A percentile compares a stretch with the other conserved stretches of the same genome.
Conservation (phyloP, 495 filamentous ascomycete species). For the Hypomontagnella monticulosa region DNA sequence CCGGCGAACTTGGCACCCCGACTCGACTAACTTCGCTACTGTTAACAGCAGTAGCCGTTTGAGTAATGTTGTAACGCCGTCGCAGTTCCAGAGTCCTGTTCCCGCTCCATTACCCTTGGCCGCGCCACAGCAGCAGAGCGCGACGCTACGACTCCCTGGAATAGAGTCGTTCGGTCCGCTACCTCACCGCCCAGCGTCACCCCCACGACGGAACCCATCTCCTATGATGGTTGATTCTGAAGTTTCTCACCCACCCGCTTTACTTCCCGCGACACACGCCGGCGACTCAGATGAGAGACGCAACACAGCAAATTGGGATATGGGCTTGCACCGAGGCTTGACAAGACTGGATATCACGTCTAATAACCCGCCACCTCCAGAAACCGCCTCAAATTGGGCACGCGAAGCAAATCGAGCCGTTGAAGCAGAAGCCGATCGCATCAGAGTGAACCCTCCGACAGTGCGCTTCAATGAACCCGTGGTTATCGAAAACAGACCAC, state of each 20-base stretch:
- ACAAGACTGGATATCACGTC: slow-evolving; percentile 76
- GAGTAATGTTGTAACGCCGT: slow-evolving; percentile 63
- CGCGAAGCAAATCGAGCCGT: slow-evolving; percentile 60
- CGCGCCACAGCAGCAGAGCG: slow-evolving; percentile 46
- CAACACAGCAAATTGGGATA: slow-evolving; percentile 76
- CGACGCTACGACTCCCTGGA: slow-evolving; percentile 74
- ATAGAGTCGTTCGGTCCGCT: slow-evolving; percentile 90
- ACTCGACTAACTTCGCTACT: slow-evolving; percentile 64
- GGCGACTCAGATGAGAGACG: slow-evolving; percentile 66
- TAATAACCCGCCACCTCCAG: slow-evolving; percentile 63
- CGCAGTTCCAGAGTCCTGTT: slow-evolving; percentile 65
- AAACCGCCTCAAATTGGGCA: slow-evolving; percentile 63
- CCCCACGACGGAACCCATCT: slow-evolving; percentile 69
- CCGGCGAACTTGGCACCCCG: slow-evolving; percentile 89
- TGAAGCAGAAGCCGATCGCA: slow-evolving; percentile 57
- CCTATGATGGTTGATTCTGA: slow-evolving; percentile 74
- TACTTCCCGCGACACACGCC: slow-evolving; percentile 55
- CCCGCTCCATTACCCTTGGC: slow-evolving; percentile 65
- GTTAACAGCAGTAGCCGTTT: slow-evolving; percentile 51
- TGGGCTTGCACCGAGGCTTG: slow-evolving; percentile 75
- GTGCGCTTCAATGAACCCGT: slow-evolving; percentile 58
- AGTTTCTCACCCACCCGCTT: slow-evolving; percentile 52
- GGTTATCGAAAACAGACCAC: slow-evolving; percentile 24
- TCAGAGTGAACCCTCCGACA: slow-evolving; percentile 48
- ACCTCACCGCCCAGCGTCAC: slow-evolving; percentile 64